Percentiles rank a stretch among this genome's conserved stretches.
Evolutionary conservation across 176 grass and related monocot genomes (phyloP).

Genomic region (Typha latifolia): DNA sequence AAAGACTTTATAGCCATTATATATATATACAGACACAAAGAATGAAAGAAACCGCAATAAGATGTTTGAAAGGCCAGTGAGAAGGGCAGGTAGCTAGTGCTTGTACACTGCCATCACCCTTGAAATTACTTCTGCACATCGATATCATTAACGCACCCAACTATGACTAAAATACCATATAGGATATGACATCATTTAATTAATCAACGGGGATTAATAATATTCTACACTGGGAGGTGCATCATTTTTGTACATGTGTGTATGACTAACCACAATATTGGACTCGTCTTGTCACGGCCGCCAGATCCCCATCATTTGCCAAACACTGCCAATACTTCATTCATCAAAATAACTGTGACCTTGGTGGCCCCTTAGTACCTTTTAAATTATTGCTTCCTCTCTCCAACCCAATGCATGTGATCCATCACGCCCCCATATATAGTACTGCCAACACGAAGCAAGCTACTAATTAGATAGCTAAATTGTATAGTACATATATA

Average conservation of each 20-base stretch:
- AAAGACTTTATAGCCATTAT: too few relatives aligned
- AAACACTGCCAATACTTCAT: too few relatives aligned
- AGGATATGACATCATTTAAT: neutral
- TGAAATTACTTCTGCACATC: too few relatives aligned
- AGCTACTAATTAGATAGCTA: too few relatives aligned
- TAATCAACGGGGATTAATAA: too few relatives aligned
- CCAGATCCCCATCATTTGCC: neutral
- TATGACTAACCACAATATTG: neutral
- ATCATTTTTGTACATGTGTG: neutral
- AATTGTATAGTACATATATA: too few relatives aligned
- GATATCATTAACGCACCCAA: neutral
- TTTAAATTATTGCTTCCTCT: neutral
- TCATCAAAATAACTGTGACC: neutral
- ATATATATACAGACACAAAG: too few relatives aligned
- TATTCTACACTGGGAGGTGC: neutral
- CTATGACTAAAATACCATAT: too few relatives aligned
- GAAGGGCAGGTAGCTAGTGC: constrained; percentile 1
- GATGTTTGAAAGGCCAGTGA: neutral
- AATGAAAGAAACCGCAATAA: too few relatives aligned
- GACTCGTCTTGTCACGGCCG: neutral
- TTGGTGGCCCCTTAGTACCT: neutral
- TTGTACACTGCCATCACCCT: too few relatives aligned
- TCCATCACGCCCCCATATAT: too few relatives aligned
- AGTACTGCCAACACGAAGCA: too few relatives aligned
- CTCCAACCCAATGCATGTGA: neutral